A percentile compares a stretch with the other conserved stretches of the same genome.
phyloP scores from a whole-genome alignment of 371 early-diverging fungal species.

The Batkoa obscura region DNA sequence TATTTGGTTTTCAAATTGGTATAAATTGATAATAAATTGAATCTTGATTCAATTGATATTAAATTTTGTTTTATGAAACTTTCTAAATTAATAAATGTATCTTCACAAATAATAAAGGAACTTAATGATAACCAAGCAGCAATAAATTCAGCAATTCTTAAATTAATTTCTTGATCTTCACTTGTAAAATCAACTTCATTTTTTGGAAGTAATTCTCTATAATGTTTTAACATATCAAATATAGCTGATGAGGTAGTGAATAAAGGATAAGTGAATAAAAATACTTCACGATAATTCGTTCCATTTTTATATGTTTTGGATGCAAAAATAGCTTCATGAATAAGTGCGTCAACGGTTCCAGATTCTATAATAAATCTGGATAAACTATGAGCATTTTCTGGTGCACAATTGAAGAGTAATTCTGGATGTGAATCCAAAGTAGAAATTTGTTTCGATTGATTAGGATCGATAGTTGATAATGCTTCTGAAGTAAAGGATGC shows the following conservation, averaged over 20 bases:
- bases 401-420: constrained; percentile 12
- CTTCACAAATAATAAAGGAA: constrained; percentile 9
- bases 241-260: constrained; percentile 29
- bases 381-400: too few species aligned
- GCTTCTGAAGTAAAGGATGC: neutral
- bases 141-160: constrained; percentile 12
- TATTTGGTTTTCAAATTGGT: too few species aligned
- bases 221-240: constrained; percentile 26
- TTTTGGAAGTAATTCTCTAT: constrained; percentile 16
- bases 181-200: constrained; percentile 6
- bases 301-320: constrained; percentile 6
- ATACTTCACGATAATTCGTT: constrained; percentile 15
- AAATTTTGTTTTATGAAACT: constrained; percentile 1
- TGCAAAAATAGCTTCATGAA: constrained; percentile 36
- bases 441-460: constrained; percentile 20
- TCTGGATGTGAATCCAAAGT: constrained; percentile 27
- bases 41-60: neutral
- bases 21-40: neutral
- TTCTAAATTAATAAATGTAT: constrained; percentile 5
- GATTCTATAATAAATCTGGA: constrained; percentile 16
- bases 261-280: constrained; percentile 32
- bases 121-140: constrained; percentile 9
- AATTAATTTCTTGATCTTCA: constrained; percentile 9
- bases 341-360: constrained; percentile 37
- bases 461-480: constrained; percentile 4